Conservation (phyloP, 192 early-diverging fungal genomes). For the Umbelopsis sp. region DNA sequence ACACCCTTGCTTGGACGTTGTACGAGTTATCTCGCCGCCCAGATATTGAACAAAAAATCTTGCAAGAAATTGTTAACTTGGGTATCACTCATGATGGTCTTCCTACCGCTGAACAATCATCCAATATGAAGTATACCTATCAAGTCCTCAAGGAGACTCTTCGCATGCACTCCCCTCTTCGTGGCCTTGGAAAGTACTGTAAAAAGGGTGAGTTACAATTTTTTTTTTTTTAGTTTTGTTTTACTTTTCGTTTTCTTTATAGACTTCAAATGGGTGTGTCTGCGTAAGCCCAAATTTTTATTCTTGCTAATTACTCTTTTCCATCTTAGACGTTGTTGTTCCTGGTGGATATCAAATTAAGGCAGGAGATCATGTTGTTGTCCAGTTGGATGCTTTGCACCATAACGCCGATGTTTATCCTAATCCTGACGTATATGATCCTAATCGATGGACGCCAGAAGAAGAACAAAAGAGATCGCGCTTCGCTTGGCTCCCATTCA, state of each 20-base stretch:
- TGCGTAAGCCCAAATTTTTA: neutral
- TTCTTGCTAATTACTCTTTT: neutral
- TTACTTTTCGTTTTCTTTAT: no score
- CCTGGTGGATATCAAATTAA: slow-evolving; percentile 45
- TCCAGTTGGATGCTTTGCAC: slow-evolving; percentile 45
- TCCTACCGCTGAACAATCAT: slow-evolving; percentile 41
- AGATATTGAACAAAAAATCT: slow-evolving; percentile 34
- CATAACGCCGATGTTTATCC: slow-evolving; percentile 44
- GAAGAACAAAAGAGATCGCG: slow-evolving; percentile 47
- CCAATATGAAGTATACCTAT: slow-evolving; percentile 48
- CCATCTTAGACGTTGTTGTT: slow-evolving; percentile 37
- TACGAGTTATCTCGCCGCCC: slow-evolving; percentile 51
- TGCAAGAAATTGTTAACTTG: slow-evolving; percentile 52
- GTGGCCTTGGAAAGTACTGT: slow-evolving; percentile 40
- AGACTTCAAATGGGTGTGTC: no score
- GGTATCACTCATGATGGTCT: slow-evolving; percentile 33
- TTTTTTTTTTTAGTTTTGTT: no score
- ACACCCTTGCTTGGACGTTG: slow-evolving; percentile 53
- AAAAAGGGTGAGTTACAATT: slow-evolving; percentile 14
- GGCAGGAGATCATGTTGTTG: slow-evolving; percentile 20
- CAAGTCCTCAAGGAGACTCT: slow-evolving; percentile 61
- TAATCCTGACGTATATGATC: slow-evolving; percentile 52
- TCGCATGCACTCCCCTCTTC: slow-evolving; percentile 54
- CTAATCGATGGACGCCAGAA: slow-evolving; percentile 54
- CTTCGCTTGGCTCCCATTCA: slow-evolving; percentile 60